Base-by-base conservation (phyloP, 345 rosid species). In the Abelmoschus esculentus region DNA sequence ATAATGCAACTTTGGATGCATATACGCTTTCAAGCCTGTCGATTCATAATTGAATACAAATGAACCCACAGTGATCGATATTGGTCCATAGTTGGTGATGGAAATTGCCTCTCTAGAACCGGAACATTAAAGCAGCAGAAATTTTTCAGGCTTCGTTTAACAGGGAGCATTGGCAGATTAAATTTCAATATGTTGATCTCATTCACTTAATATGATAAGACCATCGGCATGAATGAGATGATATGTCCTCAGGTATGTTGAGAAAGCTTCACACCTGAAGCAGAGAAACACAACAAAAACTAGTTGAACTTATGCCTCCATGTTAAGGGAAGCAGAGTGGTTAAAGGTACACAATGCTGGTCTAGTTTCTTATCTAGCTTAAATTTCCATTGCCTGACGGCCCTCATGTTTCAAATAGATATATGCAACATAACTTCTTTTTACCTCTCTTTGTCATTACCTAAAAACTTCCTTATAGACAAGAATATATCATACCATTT, bases 201-300 rank as follows among this genome's bases (percentile, higher is more conserved):
- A n/a, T n/a, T n/a, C n/a, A n/a, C n/a, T n/a, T n/a, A n/a, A n/a
- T n/a, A n/a, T n/a, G n/a, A n/a, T n/a, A n/a, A n/a, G 78, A 5
- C 88, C 87, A 74, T 84, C 76, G 7, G 99, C 98, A 74, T 96
- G 99, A 70, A 96, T 85, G 47, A 96, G 79, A 74, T 96, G 98
- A 57, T 96, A 96, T 44, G 99, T 90, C 84, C 99, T 96, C 46
- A 96, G 99, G 71, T 96, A 96, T n/a, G 99, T 92, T 19, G 98
- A 96, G 89, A 96, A 92, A 62, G 85, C 96, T 83, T 96, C 98
- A 80, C 99, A 92, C 98, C 99, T 96, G 83, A 82, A 81, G 56
- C 70, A 44, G 52, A 13, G 3, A 14, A 57, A 46, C 50, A 47
- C 7, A 60, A 31, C 17, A 22, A 40, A 40, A 40, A 11, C 46